Conservation (phyloP, 176 grass and related monocot genomes). For the Guadua angustifolia region DNA sequence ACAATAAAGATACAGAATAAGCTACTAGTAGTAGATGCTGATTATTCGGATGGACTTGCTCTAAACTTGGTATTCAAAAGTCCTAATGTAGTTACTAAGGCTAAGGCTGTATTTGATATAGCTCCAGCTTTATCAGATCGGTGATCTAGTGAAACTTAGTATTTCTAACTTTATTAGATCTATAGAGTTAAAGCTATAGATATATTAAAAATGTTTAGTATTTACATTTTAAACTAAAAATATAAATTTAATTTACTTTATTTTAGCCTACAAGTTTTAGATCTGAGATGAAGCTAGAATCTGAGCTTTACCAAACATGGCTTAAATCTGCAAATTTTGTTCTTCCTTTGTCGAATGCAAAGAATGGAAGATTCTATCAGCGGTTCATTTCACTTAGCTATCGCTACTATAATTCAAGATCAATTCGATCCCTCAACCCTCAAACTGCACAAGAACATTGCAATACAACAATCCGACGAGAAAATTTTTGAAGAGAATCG, state of each 20-base stretch:
- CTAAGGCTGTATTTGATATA: no score
- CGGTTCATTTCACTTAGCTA: neutral
- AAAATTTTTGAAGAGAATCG: neutral
- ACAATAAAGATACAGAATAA: neutral
- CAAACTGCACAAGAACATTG: conserved; percentile 36
- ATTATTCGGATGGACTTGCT: neutral
- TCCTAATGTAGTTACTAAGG: neutral
- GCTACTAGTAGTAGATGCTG: neutral
- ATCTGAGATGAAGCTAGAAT: no score
- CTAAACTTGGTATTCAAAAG: neutral
- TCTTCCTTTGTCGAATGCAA: neutral
- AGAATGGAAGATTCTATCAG: neutral
- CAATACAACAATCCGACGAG: conserved; percentile 25
- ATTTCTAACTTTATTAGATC: no score
- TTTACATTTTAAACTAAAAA: no score
- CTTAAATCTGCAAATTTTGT: conserved; percentile 1
- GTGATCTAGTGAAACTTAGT: no score
- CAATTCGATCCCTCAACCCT: neutral
- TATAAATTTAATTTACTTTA: no score
- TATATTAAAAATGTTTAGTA: no score
- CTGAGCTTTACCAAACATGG: no score
- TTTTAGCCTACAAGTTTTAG: no score
- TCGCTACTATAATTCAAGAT: conserved; percentile 36
- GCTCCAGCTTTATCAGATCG: no score
- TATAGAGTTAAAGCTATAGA: no score